Base-by-base conservation (phyloP, 2,329 filamentous ascomycete species). In the Metarhizium rileyi region DNA sequence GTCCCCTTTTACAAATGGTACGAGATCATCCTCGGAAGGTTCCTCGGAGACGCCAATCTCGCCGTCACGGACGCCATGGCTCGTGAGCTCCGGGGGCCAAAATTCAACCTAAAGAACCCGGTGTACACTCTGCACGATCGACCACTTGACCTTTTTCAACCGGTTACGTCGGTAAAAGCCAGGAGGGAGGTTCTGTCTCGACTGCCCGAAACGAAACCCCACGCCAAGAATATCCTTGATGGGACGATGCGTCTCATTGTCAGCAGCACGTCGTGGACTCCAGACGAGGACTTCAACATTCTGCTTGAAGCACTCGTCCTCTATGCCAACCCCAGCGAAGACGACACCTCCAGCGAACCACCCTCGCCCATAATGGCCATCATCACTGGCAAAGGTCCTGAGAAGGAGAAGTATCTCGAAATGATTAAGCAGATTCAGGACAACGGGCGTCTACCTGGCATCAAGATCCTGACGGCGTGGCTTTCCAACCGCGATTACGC, bases 201-300 rank as follows among this genome's bases (percentile, higher is more conserved):
- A 2, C 70, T 95, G 7, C 73, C 82, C 1, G 81, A 86, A 58
- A 86, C 87, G 1, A 70, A 72, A 10, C 66, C 75, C 9, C 69
- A 84, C 45, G 81, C 80, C 1, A 63, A 76, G 7, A 71, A 77
- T 47, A 78, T 91, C 28, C 61, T 80, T 22, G 68, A 73, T 16
- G 78, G 79, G 5, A 71, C 71, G 8, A 78, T 80, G 48, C 81
- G 78, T 27, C 75, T 98, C 3, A 69, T 98, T 7, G 87, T 97
- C 35, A 95, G 88, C 69, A 93, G 90, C 51, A 98, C 93, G 0
- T 96, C 90, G 10, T 98, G 93, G 93, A 98, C 93, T 0, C 81
- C 90, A 0, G 93, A 98, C 61, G 93, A 98, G 66, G 91, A 98
- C 66, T 97, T 98, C 64, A 84, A 83, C 1, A 69, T 98, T 4